A percentile compares a stretch with the other conserved stretches of the same genome.
Evolutionary conservation across 2,329 filamentous ascomycete species (phyloP).

Genomic region (Trichophyton schoenleinii): DNA sequence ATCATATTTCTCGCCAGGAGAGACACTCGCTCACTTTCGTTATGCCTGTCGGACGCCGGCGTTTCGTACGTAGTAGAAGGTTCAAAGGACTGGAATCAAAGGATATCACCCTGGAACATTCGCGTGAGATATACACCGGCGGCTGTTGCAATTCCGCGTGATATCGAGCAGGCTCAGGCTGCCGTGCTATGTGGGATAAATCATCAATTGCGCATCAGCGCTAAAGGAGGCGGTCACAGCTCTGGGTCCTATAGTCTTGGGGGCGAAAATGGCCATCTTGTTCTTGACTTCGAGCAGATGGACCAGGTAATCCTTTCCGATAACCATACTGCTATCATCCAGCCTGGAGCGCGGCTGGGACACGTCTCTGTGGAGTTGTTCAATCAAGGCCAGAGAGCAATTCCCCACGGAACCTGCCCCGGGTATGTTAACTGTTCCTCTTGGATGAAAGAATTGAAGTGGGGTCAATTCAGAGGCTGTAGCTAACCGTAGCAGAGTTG

Average conservation of each 20-base stretch:
- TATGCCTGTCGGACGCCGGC: background rate
- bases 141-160: constrained; percentile 19
- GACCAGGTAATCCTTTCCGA: constrained; percentile 14
- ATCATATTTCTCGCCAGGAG: background rate
- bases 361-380: constrained; percentile 17
- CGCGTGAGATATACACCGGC: constrained; percentile 18
- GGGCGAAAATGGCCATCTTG: constrained; percentile 16
- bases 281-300: constrained; percentile 18
- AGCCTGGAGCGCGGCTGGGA: constrained; percentile 17
- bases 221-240: constrained; percentile 40
- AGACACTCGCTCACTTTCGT: background rate
- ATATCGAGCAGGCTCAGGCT: constrained; percentile 28
- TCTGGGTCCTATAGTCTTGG: constrained; percentile 27
- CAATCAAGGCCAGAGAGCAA: constrained; percentile 14
- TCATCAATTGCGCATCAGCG: constrained; percentile 34
- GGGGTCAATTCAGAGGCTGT: background rate
- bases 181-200: constrained; percentile 35
- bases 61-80: background rate
- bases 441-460: background rate
- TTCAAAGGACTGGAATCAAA: background rate
- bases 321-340: constrained; percentile 16
- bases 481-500: constrained; percentile 12
- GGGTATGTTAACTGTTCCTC: background rate
- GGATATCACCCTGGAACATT: constrained; percentile 16
- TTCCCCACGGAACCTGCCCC: constrained; percentile 20